Percentiles rank a stretch among this genome's conserved stretches.
Conservation (phyloP, 306 rosid genomes). For the Psophocarpus tetragonolobus region DNA sequence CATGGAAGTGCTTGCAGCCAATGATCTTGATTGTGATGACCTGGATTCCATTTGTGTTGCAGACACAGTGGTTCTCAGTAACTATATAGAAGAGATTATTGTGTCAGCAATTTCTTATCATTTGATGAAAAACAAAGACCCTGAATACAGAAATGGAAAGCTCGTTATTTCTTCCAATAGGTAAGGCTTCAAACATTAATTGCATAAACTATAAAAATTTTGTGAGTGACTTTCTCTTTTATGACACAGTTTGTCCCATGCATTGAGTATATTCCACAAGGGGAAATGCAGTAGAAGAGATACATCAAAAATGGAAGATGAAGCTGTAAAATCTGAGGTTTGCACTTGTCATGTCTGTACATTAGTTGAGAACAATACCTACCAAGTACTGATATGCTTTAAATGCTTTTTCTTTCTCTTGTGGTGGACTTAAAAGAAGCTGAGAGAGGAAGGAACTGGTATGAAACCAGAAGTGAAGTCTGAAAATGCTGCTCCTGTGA, state of each 20-base stretch:
- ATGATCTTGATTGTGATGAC: slow-evolving; percentile 92
- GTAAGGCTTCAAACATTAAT: slow-evolving; percentile 37
- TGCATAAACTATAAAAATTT: not conserved
- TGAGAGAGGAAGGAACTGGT: slow-evolving; percentile 39
- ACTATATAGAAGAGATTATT: slow-evolving; percentile 91
- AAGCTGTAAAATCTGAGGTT: slow-evolving; percentile 68
- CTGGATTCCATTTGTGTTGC: slow-evolving; percentile 71
- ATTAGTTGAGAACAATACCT: slow-evolving; percentile 7
- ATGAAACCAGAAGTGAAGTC: slow-evolving; percentile 56
- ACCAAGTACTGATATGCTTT: slow-evolving; percentile 15
- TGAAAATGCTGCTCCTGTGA: slow-evolving; percentile 45
- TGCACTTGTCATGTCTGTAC: slow-evolving; percentile 26
- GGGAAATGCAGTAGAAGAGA: slow-evolving; percentile 59
- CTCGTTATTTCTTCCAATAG: slow-evolving; percentile 76
- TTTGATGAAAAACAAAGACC: slow-evolving; percentile 84
- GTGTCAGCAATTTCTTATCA: slow-evolving; percentile 93
- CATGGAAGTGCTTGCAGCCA: slow-evolving; percentile 87
- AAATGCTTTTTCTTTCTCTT: not conserved
- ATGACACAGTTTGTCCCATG: slow-evolving; percentile 83
- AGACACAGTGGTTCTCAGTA: slow-evolving; percentile 81
- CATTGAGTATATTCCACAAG: slow-evolving; percentile 72
- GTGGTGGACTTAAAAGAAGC: slow-evolving; percentile 35
- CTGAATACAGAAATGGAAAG: slow-evolving; percentile 90
- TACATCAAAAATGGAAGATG: slow-evolving; percentile 61
- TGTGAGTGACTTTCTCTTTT: slow-evolving; percentile 27